Base-by-base conservation (phyloP, 257 asterid genomes). In the Capsicum baccatum region DNA sequence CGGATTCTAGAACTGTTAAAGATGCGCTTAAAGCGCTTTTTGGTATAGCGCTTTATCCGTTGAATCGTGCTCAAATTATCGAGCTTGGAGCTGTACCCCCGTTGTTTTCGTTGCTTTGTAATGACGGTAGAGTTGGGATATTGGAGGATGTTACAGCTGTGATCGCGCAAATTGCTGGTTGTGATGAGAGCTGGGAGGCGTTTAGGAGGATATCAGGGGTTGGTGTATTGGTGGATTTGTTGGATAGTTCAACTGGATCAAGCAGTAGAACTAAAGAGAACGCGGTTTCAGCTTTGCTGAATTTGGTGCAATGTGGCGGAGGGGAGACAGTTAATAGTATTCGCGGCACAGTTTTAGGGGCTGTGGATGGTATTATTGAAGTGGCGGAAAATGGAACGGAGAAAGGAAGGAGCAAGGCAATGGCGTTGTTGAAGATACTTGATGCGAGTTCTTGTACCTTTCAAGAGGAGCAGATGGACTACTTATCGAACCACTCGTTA, bases 131-230 rank as follows among this genome's bases (percentile, higher is more conserved):
- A 19, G 90, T 90, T 0, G 99, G 97, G 59, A 87, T 96, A 2
- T 87, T 93, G 12, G 99, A 96, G 86, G 99, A 96, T 74, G 96
- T 97, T 8, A 96, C 99, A 0, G 99, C 99, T 0, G 99, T 96
- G 85, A 92, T 96, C 47, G 98, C 99, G 1, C 99, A 96, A 85
- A 87, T 96, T 6, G 98, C 98, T 0, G 99, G 98, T 6, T 94
- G 98, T 69, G 97, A 90, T 88, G 98, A 96, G 89, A 90, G 97
- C 86, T 92, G 94, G 94, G 98, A 92, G 67, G 94, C 91, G 33
- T 91, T 94, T 68, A 90, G 90, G 82, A 92, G 87, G 90, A 93
- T 91, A 5, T 86, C 92, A 60, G 98, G 98, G 47, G 71, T 92
- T 5, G 93, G 92, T 69, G 91, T 96, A 71, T 82, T 96, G 94